These are phyloP conservation scores for Neurospora terricola DNA, from an alignment of 495 filamentous ascomycete genomes.

Conservation along the genomic window DNA sequence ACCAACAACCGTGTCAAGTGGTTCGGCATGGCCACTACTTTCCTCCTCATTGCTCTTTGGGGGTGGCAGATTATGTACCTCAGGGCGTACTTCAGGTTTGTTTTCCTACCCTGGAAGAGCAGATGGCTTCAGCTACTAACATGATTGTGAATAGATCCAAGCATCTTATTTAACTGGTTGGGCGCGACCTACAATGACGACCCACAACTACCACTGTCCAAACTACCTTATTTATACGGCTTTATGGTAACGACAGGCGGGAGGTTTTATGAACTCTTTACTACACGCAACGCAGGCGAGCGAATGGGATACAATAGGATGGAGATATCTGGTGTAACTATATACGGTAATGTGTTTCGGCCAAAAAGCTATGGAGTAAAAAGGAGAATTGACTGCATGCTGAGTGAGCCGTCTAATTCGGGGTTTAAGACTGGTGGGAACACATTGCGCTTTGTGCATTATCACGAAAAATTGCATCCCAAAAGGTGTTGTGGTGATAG, in stretches of 20 bases:
- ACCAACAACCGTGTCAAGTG: constrained; percentile 98
- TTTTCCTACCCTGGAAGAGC: constrained; percentile 2
- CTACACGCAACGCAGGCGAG: constrained; percentile 17
- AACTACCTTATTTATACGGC: constrained; percentile 4
- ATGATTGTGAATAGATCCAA: constrained; percentile 42
- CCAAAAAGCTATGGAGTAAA: neutral
- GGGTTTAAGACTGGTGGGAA: neutral
- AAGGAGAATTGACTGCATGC: neutral
- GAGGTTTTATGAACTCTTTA: constrained; percentile 11
- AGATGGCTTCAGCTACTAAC: constrained; percentile 13
- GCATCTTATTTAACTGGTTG: constrained; percentile 61
- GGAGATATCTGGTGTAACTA: neutral
- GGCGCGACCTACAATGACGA: neutral
- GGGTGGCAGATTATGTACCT: constrained; percentile 97
- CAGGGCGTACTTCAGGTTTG: constrained; percentile 86
- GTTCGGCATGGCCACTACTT: constrained; percentile 94
- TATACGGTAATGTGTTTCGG: neutral
- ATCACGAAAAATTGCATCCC: neutral
- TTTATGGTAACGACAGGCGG: constrained; percentile 5
- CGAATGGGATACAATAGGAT: neutral
- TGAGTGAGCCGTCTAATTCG: neutral
- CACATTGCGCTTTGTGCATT: neutral
- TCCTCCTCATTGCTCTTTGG: constrained; percentile 80
- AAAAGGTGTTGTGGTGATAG: neutral
- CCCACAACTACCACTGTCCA: neutral